Evolutionary conservation across 441 rosid genomes (phyloP), one percentile per base, ranked within the genome.

Genomic region (Bruguiera hainesii): DNA sequence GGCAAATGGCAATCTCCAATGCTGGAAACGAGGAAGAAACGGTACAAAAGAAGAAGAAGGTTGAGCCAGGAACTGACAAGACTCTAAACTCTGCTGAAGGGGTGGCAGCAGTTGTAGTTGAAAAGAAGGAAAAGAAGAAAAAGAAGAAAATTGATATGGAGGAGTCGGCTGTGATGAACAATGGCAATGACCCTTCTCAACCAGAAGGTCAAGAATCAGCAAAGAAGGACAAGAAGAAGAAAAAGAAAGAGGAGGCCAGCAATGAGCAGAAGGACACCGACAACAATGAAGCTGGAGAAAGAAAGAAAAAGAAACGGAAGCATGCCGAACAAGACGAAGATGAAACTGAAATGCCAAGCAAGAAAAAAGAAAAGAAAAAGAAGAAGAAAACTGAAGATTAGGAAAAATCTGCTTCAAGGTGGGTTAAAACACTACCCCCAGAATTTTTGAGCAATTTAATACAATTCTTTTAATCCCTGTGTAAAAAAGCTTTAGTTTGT

Each of bases 141-240:
- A 52, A 52, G 11, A 52, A 52, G 56, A 52, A 52, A 52, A 20
- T 7, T 15, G 3, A 11, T 52, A 11, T 23, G 56, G 56, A 1
- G 20, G 5, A 52, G 56, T 19, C 56, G 7, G 11, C 26, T 52
- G 3, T 11, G 23, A 20, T 10, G 20, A 52, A 20, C 23, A 23
- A 52, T 20, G 56, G 4, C 20, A 52, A 52, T 52, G 56, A 20
- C 56, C 8, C 23, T 20, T 11, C 56, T 23, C 56, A 52, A 52
- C 23, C 26, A 20, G 56, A 52, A 20, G 25, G 56, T 52, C 4
- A 52, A 52, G 56, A 11, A 1, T 8, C 56, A 3, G 6, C 5
- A 20, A 52, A 52, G 13, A 52, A 52, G 56, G 56, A 52, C n/a
- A 52, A 52, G 56, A 52, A 20, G 56, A 52, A 51, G 56, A 51